These are phyloP conservation scores for Stagonosporopsis vannaccii DNA, from an alignment of 2,329 filamentous ascomycete species.

Conservation along the genomic window DNA sequence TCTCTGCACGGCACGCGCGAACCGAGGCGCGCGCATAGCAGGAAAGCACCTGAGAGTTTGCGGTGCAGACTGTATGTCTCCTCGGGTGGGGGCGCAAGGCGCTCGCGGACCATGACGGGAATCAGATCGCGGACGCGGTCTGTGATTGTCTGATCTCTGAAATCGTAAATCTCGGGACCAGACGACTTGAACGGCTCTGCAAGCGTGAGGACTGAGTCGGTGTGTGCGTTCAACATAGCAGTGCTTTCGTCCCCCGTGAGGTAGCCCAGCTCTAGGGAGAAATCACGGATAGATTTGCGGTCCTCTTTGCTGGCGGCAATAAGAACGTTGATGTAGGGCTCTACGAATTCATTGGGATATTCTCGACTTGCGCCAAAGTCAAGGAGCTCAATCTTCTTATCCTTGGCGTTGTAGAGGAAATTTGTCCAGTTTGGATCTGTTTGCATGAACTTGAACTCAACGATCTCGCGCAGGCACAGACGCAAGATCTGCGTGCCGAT, in stretches of 20 bases:
- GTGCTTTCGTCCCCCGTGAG: conserved; percentile 87
- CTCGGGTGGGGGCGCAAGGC: conserved; percentile 89
- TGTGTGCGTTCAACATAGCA: conserved; percentile 88
- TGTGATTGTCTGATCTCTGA: conserved; percentile 93
- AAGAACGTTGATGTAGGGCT: conserved; percentile 80
- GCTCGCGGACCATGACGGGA: conserved; percentile 89
- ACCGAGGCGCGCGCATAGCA: conserved; percentile 86
- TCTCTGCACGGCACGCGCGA: conserved; percentile 82
- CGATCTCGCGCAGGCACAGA: conserved; percentile 90
- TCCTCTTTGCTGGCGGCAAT: conserved; percentile 79
- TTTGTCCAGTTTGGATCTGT: conserved; percentile 99
- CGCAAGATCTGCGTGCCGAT: conserved; percentile 93
- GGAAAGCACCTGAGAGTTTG: conserved; percentile 92
- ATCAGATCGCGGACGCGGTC: conserved; percentile 88
- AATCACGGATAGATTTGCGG: conserved; percentile 65
- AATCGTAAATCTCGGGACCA: conserved; percentile 90
- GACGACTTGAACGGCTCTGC: conserved; percentile 82
- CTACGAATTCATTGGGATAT: conserved; percentile 80
- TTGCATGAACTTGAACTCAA: conserved; percentile 97
- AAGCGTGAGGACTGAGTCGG: conserved; percentile 85
- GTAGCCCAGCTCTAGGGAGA: conserved; percentile 84
- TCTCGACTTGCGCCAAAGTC: conserved; percentile 95
- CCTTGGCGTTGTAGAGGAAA: conserved; percentile 83
- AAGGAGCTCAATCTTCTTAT: conserved; percentile 81
- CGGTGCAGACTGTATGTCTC: conserved; percentile 96